These are phyloP conservation scores for Beauveria australis DNA, from an alignment of 2,329 filamentous ascomycete species.

Conservation along the genomic window DNA sequence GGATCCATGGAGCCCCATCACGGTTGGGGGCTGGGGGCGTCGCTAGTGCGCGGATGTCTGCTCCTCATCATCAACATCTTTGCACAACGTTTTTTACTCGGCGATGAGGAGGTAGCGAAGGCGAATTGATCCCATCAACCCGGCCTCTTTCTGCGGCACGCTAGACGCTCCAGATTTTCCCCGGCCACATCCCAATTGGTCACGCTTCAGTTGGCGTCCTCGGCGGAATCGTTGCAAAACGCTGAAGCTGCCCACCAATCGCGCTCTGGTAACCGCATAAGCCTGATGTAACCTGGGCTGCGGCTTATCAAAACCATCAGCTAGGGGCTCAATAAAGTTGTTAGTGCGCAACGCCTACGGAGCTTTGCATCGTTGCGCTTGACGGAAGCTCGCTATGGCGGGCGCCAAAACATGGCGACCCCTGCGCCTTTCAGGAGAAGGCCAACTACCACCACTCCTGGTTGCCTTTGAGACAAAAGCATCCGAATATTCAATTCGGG, in stretches of 20 bases:
- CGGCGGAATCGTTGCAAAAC: neutral
- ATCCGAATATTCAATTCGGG: conserved; percentile 52
- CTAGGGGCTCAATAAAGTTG: neutral
- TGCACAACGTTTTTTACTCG: neutral
- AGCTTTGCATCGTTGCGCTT: neutral
- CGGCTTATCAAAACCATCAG: neutral
- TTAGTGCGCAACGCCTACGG: neutral
- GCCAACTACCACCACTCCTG: conserved; percentile 50
- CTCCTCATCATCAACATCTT: conserved; percentile 2
- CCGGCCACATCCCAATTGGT: neutral
- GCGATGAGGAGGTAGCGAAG: neutral
- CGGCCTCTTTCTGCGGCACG: neutral
- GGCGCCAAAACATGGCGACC: conserved; percentile 36
- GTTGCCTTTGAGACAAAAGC: conserved; percentile 49
- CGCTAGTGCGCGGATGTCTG: conserved; percentile 12
- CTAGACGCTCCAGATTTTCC: neutral
- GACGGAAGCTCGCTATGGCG: conserved; percentile 20
- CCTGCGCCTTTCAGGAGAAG: conserved; percentile 33
- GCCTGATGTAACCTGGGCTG: neutral
- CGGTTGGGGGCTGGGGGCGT: neutral
- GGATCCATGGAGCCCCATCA: neutral
- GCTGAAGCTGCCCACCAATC: neutral
- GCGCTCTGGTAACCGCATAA: neutral
- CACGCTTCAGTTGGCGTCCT: neutral
- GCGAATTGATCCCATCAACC: no score